Conservation (phyloP, 2,329 filamentous ascomycete species). For the Curvularia lunata region DNA sequence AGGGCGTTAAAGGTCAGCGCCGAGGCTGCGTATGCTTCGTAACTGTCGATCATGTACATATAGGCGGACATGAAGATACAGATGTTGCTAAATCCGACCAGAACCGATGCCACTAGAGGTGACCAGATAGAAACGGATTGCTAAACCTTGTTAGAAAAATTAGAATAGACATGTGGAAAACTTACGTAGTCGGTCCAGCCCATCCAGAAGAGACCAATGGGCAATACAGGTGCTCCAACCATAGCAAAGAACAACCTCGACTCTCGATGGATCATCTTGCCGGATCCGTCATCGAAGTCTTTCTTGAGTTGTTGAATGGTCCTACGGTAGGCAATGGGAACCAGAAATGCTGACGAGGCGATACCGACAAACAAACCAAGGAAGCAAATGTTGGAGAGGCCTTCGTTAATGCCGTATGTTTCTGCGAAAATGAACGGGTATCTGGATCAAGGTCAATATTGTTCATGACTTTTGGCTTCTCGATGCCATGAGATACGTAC, state of each 20-base stretch:
- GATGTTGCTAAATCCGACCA: constrained; percentile 29
- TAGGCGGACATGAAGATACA: constrained; percentile 57
- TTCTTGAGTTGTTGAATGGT: constrained; percentile 25
- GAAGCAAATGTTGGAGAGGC: constrained; percentile 57
- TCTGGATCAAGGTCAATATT: not conserved
- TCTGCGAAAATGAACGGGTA: constrained; percentile 57
- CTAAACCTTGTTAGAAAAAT: not conserved
- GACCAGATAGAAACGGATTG: constrained; percentile 11
- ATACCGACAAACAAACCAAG: constrained; percentile 56
- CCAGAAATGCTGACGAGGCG: constrained; percentile 44
- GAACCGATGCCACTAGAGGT: constrained; percentile 53
- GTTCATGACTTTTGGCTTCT: too few species aligned
- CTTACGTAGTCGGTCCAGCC: constrained; percentile 58
- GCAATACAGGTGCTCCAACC: constrained; percentile 57
- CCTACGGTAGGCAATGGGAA: constrained; percentile 53
- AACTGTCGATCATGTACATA: constrained; percentile 65
- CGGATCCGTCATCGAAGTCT: constrained; percentile 48
- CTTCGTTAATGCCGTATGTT: constrained; percentile 55
- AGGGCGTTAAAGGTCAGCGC: constrained; percentile 54
- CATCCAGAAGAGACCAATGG: constrained; percentile 64
- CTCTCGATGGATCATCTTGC: constrained; percentile 56
- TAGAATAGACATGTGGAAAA: not conserved
- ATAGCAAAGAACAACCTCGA: constrained; percentile 62
- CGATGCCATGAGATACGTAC: constrained; percentile 41
- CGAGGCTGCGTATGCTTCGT: constrained; percentile 60